Evolutionary conservation across 345 rosid species (phyloP).

Genomic region (Raphanus raphanistrum): DNA sequence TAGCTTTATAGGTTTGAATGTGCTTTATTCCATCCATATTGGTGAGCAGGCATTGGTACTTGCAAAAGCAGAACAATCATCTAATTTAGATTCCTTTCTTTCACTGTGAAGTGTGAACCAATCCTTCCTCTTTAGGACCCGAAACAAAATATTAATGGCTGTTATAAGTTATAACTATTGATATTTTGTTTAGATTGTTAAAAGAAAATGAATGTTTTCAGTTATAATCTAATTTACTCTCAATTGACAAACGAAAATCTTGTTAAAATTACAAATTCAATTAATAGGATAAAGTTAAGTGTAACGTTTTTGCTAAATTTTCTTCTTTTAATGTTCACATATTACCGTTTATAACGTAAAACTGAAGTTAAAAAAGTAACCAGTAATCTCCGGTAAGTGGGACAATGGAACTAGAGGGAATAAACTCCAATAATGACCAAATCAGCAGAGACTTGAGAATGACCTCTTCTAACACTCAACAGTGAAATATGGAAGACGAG

Average conservation of each 20-base stretch:
- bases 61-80: constrained; percentile 58
- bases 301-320: background rate
- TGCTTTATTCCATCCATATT: constrained; percentile 64
- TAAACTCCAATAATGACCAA: constrained; percentile 21
- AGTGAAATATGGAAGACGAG: constrained; percentile 27
- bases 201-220: background rate
- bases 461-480: constrained; percentile 1
- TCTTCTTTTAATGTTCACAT: background rate
- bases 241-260: background rate
- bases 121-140: constrained; percentile 23
- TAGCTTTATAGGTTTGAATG: constrained; percentile 48
- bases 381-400: background rate
- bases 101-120: constrained; percentile 46
- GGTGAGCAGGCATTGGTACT: constrained; percentile 63
- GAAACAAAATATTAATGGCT: background rate
- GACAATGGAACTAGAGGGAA: background rate
- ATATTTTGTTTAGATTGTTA: background rate
- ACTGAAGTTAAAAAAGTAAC: background rate
- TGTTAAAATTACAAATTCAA: background rate
- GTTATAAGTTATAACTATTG: no score
- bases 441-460: constrained; percentile 20
- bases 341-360: background rate
- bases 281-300: background rate
- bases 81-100: constrained; percentile 64
- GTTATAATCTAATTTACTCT: background rate